Evolutionary conservation across 2,329 filamentous ascomycete species (phyloP), one percentile per base, ranked within the genome.

Genomic region (Scedosporium aurantiacum): DNA sequence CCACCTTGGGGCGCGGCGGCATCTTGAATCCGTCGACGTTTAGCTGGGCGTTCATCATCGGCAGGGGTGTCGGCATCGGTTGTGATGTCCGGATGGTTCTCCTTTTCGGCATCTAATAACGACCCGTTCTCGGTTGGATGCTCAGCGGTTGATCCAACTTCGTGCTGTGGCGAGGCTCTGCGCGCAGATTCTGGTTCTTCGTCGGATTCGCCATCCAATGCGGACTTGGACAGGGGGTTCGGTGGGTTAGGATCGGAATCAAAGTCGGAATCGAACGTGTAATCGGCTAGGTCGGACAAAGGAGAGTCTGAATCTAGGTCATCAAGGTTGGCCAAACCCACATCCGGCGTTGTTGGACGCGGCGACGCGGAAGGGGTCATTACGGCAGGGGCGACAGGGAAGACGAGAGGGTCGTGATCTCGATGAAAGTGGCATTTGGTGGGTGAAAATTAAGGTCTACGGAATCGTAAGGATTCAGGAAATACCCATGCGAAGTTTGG

Each of bases 1-100:
- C 69, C 0, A 68, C 41, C 8, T 28, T 64, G 69, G 40, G 78
- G 76, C n/a, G n/a, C n/a, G 25, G 76, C 80, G 64, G 71, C 70
- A 18, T 80, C 77, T 64, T 76, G 77, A 32, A 82, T 78, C 70
- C 85, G 85, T 64, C 85, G 85, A 70, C 87, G 84, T 73, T 91
- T 91, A 16, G 78, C 73, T 27, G 84, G 83, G 60, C 78, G 79
- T 63, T 78, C 79, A 55, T 77, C 74, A 58, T 74, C 72, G 64
- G 73, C 69, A 63, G 58, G n/a, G 18, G 21, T 60, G 28, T 66
- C 62, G 47, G 54, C 54, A 59, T 56, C 57, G 68, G 68, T 65
- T 67, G 67, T 62, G 72, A 71, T n/a, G 64, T 67, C 54, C 64
- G 14, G 25, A 21, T 45, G 27, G 23, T 60, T 50, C 25, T 50